Evolutionary conservation across 192 early-diverging fungal species (phyloP), one percentile per base, ranked within the genome.

Genomic region (Entomortierella lignicola): DNA sequence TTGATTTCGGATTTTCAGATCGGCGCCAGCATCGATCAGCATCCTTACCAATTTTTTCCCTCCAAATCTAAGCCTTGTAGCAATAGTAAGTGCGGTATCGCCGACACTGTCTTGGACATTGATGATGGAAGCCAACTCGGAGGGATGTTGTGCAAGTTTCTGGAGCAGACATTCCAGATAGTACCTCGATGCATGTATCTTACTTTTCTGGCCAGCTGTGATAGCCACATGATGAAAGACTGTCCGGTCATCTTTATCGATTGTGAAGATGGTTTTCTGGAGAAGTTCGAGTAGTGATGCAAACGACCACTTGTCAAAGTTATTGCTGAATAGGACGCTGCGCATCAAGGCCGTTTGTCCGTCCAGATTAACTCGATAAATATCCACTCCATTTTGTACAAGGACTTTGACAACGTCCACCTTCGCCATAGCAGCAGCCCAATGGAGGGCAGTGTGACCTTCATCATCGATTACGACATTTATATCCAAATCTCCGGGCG

Each of bases 261-360:
- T 85, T 44, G 91, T 80, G 34, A 88, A 88, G 34, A 97, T 91
- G 4, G 91, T 89, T 52, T 90, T 88, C 59, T 92, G 87, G 8
- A 99, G 81, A 7, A 93, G 57, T 37, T 92, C 88, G 17, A 98
- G 61, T 5, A 94, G 71, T 10, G 87, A 81, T 1, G 86, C 77
- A 80, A 98, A 99, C 0, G 89, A 80, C 63, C 93, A 89, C 44
- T 83, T 85, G 31, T 98, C 96, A 79, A 89, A 94, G 79, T 94
- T 95, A 82, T 97, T 94, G 18, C 93, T 92, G 58, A 93, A 92
- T 58, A 97, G 82, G 0, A 99, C 96, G 12, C 93, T 92, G 21
- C 98, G 89, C 62, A 98, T 96, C 43, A 99, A 81, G 0, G 96
- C 91, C 21, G 96, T 93, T 81, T 99, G 94, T n/a, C 97, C 96